phyloP scores from a whole-genome alignment of 2,329 filamentous ascomycete genomes.

The Thelonectria olida region DNA sequence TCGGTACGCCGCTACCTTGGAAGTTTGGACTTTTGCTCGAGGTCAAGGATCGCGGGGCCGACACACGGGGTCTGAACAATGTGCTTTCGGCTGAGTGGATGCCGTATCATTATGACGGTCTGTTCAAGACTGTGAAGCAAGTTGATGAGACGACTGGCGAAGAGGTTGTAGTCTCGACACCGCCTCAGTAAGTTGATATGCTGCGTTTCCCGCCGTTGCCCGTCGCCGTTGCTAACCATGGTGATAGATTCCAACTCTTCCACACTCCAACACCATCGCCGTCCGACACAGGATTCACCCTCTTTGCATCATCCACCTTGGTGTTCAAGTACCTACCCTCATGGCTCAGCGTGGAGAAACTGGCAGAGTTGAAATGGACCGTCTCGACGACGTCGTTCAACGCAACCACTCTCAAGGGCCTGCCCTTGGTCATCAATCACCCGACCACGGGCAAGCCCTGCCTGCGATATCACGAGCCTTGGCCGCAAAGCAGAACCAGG shows the following conservation, averaged over 20 bases:
- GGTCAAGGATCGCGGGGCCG: constrained; percentile 57
- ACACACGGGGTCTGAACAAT: constrained; percentile 58
- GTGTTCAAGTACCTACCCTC: constrained; percentile 57
- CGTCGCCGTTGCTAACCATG: not conserved
- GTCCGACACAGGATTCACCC: constrained; percentile 60
- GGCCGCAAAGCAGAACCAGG: constrained; percentile 60
- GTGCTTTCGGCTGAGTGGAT: constrained; percentile 63
- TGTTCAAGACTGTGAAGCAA: constrained; percentile 62
- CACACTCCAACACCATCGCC: constrained; percentile 57
- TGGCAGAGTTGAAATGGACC: constrained; percentile 56
- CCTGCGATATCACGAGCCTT: constrained; percentile 64
- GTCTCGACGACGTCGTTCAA: constrained; percentile 59
- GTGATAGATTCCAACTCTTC: constrained; percentile 61
- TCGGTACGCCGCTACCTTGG: constrained; percentile 60
- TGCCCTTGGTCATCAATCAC: constrained; percentile 57
- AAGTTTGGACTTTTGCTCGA: constrained; percentile 62
- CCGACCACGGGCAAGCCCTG: constrained; percentile 56
- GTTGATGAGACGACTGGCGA: constrained; percentile 47
- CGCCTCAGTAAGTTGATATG: constrained; percentile 50
- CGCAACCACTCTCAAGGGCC: constrained; percentile 50
- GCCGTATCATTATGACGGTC: constrained; percentile 66
- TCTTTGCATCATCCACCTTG: constrained; percentile 62
- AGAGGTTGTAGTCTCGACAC: constrained; percentile 51
- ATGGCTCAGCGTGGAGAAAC: constrained; percentile 46
- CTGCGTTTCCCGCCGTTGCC: too few species aligned